Conservation (phyloP, 1,139 yeast genomes). For the Magnusiomyces clavatus region DNA sequence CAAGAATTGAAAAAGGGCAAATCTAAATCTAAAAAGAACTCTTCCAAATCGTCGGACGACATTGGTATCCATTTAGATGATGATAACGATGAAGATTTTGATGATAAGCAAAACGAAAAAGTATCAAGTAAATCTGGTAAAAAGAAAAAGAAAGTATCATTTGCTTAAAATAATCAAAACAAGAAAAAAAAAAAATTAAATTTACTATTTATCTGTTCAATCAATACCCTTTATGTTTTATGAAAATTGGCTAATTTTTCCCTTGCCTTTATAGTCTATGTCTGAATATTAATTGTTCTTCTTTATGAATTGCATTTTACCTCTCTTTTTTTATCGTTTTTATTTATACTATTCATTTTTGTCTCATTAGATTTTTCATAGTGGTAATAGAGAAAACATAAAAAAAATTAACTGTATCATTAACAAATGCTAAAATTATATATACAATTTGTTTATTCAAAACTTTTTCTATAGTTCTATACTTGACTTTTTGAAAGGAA, state of each 20-base stretch:
- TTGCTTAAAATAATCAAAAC: not conserved
- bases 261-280: no score
- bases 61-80: no score
- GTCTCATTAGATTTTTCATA: no score
- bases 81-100: no score
- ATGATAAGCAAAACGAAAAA: not conserved
- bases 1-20: slow-evolving; percentile 42
- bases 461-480: not conserved
- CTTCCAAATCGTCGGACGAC: no score
- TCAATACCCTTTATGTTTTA: no score
- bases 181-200: not conserved
- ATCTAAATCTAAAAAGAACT: slow-evolving; percentile 5
- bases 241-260: no score
- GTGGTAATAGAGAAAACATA: not conserved
- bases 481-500: slow-evolving; percentile 26
- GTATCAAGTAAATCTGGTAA: slow-evolving; percentile 27
- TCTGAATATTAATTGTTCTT: no score
- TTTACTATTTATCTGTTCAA: not conserved
- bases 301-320: no score
- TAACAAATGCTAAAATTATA: not conserved
- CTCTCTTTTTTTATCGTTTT: not conserved
- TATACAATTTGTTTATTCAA: not conserved
- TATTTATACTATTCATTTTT: not conserved
- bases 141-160: slow-evolving; percentile 7
- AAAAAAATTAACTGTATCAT: not conserved